Base-by-base conservation (phyloP, 352 stramenopile genomes). In the Chrysophaeum taylorii region DNA sequence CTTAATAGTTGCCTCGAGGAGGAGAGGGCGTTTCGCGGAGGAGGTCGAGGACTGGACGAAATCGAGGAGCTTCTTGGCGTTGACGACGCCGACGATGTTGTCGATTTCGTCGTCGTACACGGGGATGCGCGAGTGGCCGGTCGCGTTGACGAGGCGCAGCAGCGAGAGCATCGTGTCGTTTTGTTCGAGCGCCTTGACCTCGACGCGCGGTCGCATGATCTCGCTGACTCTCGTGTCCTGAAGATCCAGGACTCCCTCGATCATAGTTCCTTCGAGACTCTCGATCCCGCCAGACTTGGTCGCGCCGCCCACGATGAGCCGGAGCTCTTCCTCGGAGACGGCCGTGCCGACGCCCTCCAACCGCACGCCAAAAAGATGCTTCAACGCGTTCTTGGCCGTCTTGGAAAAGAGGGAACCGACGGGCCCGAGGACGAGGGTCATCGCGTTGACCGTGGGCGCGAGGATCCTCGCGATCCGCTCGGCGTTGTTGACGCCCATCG, bases 61-160 rank as follows among this genome's bases (percentile, higher is more conserved):
- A 54, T 96, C 85, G 31, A 93, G 78, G 7, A 98, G 85, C 73
- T 93, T 91, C 76, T 97, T 98, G 70, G 89, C 90, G 61, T 97
- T 86, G 37, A 97, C 81, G 66, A 98, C 91, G 9, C 93, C 93
- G 45, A 97, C 85, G 64, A 97, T 89, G 73, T 96, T 92, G 79
- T 98, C 93, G 61, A 89, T 90, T 76, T 97, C 88, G 25, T 94
- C 94, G 72, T 93, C 87, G 77, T 91, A 97, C 16, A 98, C 92
- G 0, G 93, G 92, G 52, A 97, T 94, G 63, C 93, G 88, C 64
- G 84, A 94, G 78, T 96, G 97, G 52, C 92, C 90, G 42, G 76
- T 88, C 73, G 93, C 87, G 64, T 94, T 87, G 57, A 96, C 88
- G 42, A 88, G 75, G 38, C 77, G 81, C 41, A 89, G 72, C 2